Percentiles rank a stretch among this genome's conserved stretches.
Evolutionary conservation across 208 protist species (phyloP).

Genomic region (Vickermania spadyakhi): DNA sequence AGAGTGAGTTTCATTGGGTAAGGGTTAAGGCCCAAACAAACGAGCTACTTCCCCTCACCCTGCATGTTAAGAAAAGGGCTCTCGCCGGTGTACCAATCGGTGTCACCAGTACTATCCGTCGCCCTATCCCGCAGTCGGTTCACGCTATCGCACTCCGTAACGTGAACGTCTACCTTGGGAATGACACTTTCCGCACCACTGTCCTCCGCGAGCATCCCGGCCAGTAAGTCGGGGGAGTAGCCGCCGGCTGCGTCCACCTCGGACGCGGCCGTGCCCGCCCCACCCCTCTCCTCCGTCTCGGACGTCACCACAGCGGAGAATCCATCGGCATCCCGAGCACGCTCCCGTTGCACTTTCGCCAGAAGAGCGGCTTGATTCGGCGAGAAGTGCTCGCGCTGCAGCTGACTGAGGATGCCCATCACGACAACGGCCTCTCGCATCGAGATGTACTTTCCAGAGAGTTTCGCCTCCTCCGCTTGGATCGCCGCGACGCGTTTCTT

Average conservation of each 20-base stretch:
- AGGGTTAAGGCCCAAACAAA: no score
- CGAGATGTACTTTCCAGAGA: conserved; percentile 81
- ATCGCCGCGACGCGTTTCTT: conserved; percentile 82
- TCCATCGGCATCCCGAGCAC: conserved; percentile 17
- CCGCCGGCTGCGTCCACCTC: conserved; percentile 6
- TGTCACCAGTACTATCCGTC: conserved; percentile 35
- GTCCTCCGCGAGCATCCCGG: conserved; percentile 44
- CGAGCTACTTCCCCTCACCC: no score
- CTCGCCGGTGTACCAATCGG: conserved; percentile 59
- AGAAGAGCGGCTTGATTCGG: conserved; percentile 73
- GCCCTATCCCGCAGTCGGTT: conserved; percentile 40
- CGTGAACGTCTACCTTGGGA: conserved; percentile 21
- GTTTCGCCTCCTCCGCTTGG: conserved; percentile 86
- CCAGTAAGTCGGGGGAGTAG: conserved; percentile 52
- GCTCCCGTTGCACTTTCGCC: conserved; percentile 41
- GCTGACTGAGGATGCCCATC: conserved; percentile 68
- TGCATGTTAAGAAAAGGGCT: conserved; percentile 10
- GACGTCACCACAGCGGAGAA: conserved; percentile 29
- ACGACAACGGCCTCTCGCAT: conserved; percentile 86
- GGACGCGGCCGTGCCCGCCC: conserved; percentile 6
- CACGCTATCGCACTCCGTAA: conserved; percentile 40
- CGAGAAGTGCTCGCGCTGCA: conserved; percentile 81
- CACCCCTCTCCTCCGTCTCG: background rate
- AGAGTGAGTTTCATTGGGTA: no score
- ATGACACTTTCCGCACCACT: conserved; percentile 11